These are phyloP conservation scores for Penicillium subrubescens DNA, from an alignment of 495 filamentous ascomycete species.

Conservation along the genomic window DNA sequence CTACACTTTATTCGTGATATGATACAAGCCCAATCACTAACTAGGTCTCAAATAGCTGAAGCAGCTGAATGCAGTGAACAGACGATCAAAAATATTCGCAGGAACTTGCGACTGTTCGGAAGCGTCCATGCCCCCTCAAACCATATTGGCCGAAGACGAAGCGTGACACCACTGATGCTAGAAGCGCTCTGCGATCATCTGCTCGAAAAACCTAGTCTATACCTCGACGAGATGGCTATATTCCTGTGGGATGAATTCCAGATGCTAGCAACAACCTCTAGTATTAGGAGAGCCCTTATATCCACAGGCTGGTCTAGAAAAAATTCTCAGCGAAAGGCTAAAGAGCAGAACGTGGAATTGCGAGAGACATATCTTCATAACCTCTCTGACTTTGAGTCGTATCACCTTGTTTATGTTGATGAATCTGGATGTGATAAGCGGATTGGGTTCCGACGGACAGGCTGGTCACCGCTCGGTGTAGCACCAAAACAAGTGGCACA, in stretches of 20 bases:
- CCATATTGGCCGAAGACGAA: too few species aligned
- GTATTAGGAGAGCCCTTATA: too few species aligned
- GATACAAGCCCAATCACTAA: background rate
- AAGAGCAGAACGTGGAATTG: conserved; percentile 15
- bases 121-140: too few species aligned
- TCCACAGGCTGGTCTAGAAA: too few species aligned
- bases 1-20: background rate
- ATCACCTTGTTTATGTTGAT: conserved; percentile 18
- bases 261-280: too few species aligned
- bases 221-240: too few species aligned
- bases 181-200: too few species aligned
- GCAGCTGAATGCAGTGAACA: background rate
- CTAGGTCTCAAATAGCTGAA: background rate
- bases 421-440: conserved; percentile 29
- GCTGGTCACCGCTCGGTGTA: conserved; percentile 36
- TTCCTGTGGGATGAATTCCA: too few species aligned
- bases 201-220: too few species aligned
- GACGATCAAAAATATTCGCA: too few species aligned
- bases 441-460: conserved; percentile 28
- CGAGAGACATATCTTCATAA: background rate
- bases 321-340: background rate
- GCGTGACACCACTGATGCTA: too few species aligned
- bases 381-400: background rate
- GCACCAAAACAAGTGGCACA: conserved; percentile 33
- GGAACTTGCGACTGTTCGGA: too few species aligned